These are phyloP conservation scores for Melampsora occidentalis DNA, from an alignment of 1,284 basidiomycete genomes.

Conservation along the genomic window DNA sequence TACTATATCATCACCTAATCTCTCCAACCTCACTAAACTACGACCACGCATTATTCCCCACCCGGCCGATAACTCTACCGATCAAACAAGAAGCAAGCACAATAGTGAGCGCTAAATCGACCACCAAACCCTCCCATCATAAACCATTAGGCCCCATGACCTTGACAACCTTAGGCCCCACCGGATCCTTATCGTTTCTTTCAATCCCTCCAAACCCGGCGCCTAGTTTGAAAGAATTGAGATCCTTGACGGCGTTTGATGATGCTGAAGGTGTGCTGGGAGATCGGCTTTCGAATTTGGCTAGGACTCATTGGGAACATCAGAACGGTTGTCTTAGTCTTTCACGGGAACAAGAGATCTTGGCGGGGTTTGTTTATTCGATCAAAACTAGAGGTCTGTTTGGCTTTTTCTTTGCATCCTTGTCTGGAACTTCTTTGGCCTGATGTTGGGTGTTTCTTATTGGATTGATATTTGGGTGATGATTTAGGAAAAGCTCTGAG, in stretches of 20 bases:
- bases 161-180: neutral
- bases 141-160: neutral
- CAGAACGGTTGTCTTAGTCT: neutral
- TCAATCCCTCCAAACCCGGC: neutral
- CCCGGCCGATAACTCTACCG: neutral
- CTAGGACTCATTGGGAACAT: neutral
- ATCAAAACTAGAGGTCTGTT: slow-evolving; percentile 4
- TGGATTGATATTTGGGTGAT: too few relatives aligned
- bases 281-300: neutral
- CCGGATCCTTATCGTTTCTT: neutral
- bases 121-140: neutral
- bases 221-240: neutral
- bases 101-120: neutral
- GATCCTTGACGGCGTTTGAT: neutral
- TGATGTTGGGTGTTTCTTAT: too few relatives aligned
- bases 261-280: slow-evolving; percentile 13
- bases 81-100: slow-evolving; percentile 6
- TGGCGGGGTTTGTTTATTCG: slow-evolving; percentile 2
- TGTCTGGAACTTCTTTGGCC: too few relatives aligned
- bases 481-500: too few relatives aligned
- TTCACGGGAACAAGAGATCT: neutral
- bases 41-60: neutral
- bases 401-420: neutral
- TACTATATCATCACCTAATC: neutral
- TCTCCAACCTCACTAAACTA: neutral